phyloP scores from a whole-genome alignment of 805 yeast genomes.

The Lachancea dasiensis region DNA sequence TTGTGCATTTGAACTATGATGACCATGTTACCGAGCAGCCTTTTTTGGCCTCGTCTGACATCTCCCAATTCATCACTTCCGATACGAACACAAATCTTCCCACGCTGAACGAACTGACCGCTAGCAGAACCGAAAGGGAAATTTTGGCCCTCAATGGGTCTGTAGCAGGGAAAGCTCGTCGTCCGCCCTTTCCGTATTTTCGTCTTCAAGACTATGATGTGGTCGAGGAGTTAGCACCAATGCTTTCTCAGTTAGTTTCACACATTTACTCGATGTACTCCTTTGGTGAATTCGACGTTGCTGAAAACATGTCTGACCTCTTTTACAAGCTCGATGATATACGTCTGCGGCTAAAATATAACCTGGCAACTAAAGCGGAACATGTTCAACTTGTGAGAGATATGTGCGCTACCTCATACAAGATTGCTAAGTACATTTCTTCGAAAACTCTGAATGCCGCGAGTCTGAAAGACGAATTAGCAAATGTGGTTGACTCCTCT shows the following conservation, averaged over 20 bases:
- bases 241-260: slow-evolving; percentile 51
- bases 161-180: slow-evolving; percentile 26
- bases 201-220: slow-evolving; percentile 40
- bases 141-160: slow-evolving; percentile 27
- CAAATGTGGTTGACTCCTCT: slow-evolving; percentile 40
- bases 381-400: slow-evolving; percentile 41
- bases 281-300: slow-evolving; percentile 60
- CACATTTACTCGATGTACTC: slow-evolving; percentile 68
- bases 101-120: slow-evolving; percentile 31
- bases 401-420: slow-evolving; percentile 47
- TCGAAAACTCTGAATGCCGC: slow-evolving; percentile 33
- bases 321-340: slow-evolving; percentile 55
- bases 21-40: slow-evolving; percentile 35
- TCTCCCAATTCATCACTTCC: slow-evolving; percentile 23
- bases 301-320: slow-evolving; percentile 46
- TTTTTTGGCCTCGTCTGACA: slow-evolving; percentile 29
- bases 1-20: slow-evolving; percentile 41
- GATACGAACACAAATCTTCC: slow-evolving; percentile 27
- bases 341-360: slow-evolving; percentile 45
- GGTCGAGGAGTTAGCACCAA: slow-evolving; percentile 51
- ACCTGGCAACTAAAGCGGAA: slow-evolving; percentile 52
- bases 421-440: slow-evolving; percentile 55
- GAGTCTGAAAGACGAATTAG: slow-evolving; percentile 24
- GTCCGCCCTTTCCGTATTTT: slow-evolving; percentile 53
- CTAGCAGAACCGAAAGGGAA: slow-evolving; percentile 25